phyloP scores from a whole-genome alignment of 108 stramenopile genomes.

The Mayamaea pseudoterrestris region DNA sequence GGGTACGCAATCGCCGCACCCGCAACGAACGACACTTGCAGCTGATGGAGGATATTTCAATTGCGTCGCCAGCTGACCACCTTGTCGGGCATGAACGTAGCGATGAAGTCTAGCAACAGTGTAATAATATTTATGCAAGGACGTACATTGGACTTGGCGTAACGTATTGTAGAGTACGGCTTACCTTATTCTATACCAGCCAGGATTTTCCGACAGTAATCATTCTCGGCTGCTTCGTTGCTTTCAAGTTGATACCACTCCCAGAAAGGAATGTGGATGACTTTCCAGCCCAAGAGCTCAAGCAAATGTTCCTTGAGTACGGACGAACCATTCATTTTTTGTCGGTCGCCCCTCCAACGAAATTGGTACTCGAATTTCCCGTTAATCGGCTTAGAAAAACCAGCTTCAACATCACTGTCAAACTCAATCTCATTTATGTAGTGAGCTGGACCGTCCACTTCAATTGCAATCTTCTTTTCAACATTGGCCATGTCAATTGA shows the following conservation, averaged over 20 bases:
- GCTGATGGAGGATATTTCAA: conserved; percentile 6
- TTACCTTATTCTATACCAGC: conserved; percentile 3
- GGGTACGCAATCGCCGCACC: conserved; percentile 14
- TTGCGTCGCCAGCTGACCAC: conserved; percentile 3
- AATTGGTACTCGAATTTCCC: conserved; percentile 18
- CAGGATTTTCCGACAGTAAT: conserved; percentile 33
- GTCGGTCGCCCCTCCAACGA: conserved; percentile 19
- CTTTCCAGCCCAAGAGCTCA: conserved; percentile 52
- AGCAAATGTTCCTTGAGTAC: conserved; percentile 54
- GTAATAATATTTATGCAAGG: too few species aligned
- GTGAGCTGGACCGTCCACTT: conserved; percentile 81
- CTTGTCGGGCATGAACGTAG: too few species aligned
- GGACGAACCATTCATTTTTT: conserved; percentile 59
- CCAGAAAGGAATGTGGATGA: conserved; percentile 73
- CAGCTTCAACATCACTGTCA: conserved; percentile 5
- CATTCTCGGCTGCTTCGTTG: conserved; percentile 24
- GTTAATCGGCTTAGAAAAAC: conserved; percentile 2
- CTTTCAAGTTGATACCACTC: conserved; percentile 47
- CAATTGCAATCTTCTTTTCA: conserved; percentile 38
- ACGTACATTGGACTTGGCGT: too few species aligned
- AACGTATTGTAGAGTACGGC: too few species aligned
- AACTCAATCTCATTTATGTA: conserved; percentile 52
- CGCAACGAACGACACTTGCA: conserved; percentile 13
- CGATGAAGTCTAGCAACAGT: too few species aligned
- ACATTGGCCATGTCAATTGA: not conserved